Evolutionary conservation across 192 early-diverging fungal species (phyloP), one percentile per base, ranked within the genome.

Genomic region (Coemansia asiatica): DNA sequence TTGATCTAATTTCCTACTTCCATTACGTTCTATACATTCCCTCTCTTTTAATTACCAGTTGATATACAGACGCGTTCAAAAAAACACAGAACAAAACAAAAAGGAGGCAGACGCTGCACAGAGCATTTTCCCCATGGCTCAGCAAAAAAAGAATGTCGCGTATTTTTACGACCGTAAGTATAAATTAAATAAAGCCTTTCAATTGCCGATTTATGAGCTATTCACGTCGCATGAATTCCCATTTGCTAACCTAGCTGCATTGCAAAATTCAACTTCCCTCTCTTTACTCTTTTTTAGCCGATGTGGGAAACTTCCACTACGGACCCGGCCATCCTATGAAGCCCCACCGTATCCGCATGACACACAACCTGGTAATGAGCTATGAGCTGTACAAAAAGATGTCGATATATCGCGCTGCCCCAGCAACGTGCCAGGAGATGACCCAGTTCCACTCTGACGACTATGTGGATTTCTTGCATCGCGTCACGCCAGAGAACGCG

Each of bases 311-410:
- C 65, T 97, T 90, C 70, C 93, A 94, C 73, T 97, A 95, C 83
- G 94, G 92, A 36, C 85, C 87, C 58, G 94, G 93, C 18, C 97
- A 99, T 73, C 93, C 94, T 4, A 99, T 99, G 97, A 99, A 99
- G 75, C 97, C 97, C 5, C 90, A 94, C 36, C 87, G 97, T 63
- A 92, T 99, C 61, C 92, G 92, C 65, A 91, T 99, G 85, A 93
- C 94, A 7, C 95, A 99, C 75, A 94, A 95, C 73, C 81, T 99
- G 60, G 93, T 99, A 21, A 86, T 96, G 71, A 94, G 90, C 66
- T 99, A 99, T 77, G 95, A 94, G 19, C 86, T 99, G 50, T 90
- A 95, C 65, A 95, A 97, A 74, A 90, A 95, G 60, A 94, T 99
- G 92, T 86, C 89, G 49, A 88, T 93, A 70, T 88, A 89, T 35